A percentile compares a stretch with the other conserved stretches of the same genome.
Evolutionary conservation across 176 grass and related monocot species (phyloP).

Genomic region (Zoysia pacifica): DNA sequence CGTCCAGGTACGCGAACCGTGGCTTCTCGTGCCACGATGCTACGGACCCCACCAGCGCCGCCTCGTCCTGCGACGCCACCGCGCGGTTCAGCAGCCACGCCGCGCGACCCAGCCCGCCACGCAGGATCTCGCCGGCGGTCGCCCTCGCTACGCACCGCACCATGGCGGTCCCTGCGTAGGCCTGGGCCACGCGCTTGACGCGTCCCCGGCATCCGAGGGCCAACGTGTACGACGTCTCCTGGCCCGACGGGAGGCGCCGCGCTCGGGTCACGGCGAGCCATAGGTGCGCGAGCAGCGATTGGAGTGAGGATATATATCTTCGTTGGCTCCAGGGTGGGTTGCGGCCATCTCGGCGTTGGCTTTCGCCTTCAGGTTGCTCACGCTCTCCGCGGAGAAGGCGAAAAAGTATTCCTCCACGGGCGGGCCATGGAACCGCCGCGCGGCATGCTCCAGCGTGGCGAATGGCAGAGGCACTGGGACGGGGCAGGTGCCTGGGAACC

Average conservation of each 20-base stretch:
- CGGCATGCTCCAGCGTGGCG: slow-evolving; percentile 8
- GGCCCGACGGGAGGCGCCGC: slow-evolving; percentile 21
- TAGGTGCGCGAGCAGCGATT: slow-evolving; percentile 36
- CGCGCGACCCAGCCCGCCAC: slow-evolving; percentile 29
- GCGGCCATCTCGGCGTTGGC: slow-evolving; percentile 43
- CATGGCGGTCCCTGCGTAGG: slow-evolving; percentile 49
- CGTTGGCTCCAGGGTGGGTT: too few relatives aligned
- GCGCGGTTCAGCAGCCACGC: slow-evolving; percentile 42
- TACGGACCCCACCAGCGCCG: not conserved
- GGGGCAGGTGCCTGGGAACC: slow-evolving; percentile 33
- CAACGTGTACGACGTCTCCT: slow-evolving; percentile 38
- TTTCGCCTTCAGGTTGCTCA: slow-evolving; percentile 38
- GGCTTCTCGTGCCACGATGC: slow-evolving; percentile 10
- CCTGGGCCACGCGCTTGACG: slow-evolving; percentile 10
- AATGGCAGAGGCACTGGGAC: slow-evolving; percentile 40
- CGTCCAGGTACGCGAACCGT: slow-evolving; percentile 11
- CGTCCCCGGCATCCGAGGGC: slow-evolving; percentile 36
- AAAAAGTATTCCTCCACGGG: slow-evolving; percentile 40
- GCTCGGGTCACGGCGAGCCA: slow-evolving; percentile 46
- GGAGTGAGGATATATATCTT: slow-evolving; percentile 50
- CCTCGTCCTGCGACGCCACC: slow-evolving; percentile 42
- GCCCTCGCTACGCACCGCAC: not conserved
- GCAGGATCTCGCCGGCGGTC: slow-evolving; percentile 33
- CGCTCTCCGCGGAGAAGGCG: slow-evolving; percentile 28
- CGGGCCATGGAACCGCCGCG: not conserved